These are phyloP conservation scores for Stipa capillata DNA, from an alignment of 176 grass and related monocot genomes.

Conservation along the genomic window DNA sequence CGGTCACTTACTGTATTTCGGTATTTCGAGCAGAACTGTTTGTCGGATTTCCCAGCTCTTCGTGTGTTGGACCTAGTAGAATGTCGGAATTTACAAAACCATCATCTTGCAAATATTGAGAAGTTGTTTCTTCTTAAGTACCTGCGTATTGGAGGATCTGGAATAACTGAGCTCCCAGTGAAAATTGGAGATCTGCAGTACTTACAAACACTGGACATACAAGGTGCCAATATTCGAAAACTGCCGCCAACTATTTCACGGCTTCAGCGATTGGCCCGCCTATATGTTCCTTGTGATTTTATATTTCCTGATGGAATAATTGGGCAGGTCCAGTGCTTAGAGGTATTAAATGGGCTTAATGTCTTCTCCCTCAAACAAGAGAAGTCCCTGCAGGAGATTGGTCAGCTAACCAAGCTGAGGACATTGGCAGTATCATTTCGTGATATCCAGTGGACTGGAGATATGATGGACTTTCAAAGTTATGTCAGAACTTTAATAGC, in stretches of 20 bases:
- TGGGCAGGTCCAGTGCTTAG: not conserved
- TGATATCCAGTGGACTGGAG: too few relatives aligned
- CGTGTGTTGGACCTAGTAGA: not conserved
- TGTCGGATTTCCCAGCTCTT: not conserved
- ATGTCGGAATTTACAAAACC: not conserved
- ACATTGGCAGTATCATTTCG: not conserved
- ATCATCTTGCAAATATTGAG: not conserved
- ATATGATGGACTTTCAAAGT: not conserved
- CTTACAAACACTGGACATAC: not conserved
- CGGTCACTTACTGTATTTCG: not conserved
- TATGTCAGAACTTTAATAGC: not conserved
- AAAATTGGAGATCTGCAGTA: not conserved
- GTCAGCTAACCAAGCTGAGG: not conserved
- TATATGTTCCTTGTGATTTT: not conserved
- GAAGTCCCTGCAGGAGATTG: not conserved
- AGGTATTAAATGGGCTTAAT: not conserved
- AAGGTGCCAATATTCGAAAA: fast-evolving
- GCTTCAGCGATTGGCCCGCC: not conserved
- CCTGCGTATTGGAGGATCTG: not conserved
- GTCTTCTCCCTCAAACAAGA: not conserved
- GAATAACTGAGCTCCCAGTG: not conserved
- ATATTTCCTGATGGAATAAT: not conserved
- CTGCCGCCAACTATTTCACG: not conserved
- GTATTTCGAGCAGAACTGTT: not conserved
- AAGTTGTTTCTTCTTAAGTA: not conserved